A percentile compares a stretch with the other conserved stretches of the same genome.
Evolutionary conservation across 495 filamentous ascomycete species (phyloP).

Genomic region (Entonaema liquescens): DNA sequence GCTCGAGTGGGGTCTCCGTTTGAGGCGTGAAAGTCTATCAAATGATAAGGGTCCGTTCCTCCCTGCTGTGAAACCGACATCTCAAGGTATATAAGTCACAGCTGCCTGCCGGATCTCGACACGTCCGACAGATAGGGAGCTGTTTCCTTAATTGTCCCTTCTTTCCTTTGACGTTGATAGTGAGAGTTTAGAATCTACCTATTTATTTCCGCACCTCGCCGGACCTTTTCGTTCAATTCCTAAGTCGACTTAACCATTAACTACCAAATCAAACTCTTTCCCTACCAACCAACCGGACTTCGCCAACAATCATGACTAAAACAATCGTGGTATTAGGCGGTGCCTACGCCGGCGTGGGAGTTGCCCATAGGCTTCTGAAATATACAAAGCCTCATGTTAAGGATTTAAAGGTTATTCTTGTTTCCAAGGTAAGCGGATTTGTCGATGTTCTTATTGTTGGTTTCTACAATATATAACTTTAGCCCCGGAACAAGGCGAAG

Average conservation of each 20-base stretch:
- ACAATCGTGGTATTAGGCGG: slow-evolving; percentile 65
- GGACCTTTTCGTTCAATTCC: too few species aligned
- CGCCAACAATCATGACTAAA: slow-evolving; percentile 46
- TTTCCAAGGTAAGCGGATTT: slow-evolving; percentile 51
- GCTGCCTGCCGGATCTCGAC: neutral
- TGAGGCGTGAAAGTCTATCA: slow-evolving; percentile 35
- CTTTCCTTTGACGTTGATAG: neutral
- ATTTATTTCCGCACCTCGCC: neutral
- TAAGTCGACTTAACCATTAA: neutral
- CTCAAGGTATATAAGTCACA: slow-evolving; percentile 15
- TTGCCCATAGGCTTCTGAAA: slow-evolving; percentile 64
- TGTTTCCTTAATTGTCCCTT: neutral
- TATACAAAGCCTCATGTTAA: slow-evolving; percentile 44
- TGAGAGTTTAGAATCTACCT: neutral
- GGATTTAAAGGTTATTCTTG: slow-evolving; percentile 57
- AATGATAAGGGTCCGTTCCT: slow-evolving; percentile 35
- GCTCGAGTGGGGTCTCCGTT: slow-evolving; percentile 37
- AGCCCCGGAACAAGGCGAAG: neutral
- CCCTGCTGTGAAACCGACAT: slow-evolving; percentile 31
- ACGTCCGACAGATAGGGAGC: neutral
- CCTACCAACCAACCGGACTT: slow-evolving; percentile 23
- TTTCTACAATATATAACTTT: neutral
- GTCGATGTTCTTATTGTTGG: neutral
- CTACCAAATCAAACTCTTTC: neutral
- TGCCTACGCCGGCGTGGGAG: slow-evolving; percentile 59